A percentile compares a stretch with the other conserved stretches of the same genome.
Conservation (phyloP, 2,329 filamentous ascomycete genomes). For the Colletotrichum lindemuthianum region DNA sequence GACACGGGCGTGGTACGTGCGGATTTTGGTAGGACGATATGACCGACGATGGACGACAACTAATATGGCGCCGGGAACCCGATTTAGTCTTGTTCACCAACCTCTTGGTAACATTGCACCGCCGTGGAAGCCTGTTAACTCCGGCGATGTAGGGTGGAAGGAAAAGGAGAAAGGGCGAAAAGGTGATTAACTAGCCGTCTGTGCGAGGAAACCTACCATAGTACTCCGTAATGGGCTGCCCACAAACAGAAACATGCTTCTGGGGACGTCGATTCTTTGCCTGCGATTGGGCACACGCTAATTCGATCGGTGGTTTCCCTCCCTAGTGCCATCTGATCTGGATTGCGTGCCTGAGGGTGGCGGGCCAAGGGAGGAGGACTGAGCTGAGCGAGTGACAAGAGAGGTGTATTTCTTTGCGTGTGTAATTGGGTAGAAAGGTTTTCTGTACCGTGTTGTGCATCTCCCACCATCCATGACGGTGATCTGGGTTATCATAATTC, state of each 20-base stretch:
- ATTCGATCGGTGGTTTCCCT: not conserved
- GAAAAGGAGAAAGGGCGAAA: not conserved
- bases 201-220: no score
- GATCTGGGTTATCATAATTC: slow-evolving; percentile 1
- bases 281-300: not conserved
- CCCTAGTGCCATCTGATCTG: not conserved
- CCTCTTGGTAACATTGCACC: not conserved
- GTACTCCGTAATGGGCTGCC: no score
- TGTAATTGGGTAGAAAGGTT: no score
- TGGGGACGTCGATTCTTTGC: not conserved
- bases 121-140: not conserved
- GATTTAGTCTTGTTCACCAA: slow-evolving; percentile 1
- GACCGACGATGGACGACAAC: not conserved
- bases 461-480: not conserved
- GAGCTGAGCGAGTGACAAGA: not conserved
- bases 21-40: not conserved
- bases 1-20: slow-evolving; percentile 14
- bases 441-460: not conserved
- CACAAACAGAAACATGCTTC: no score
- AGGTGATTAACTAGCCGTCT: not conserved
- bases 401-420: no score
- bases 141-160: not conserved
- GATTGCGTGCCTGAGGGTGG: slow-evolving; percentile 23
- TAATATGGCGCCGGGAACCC: not conserved
- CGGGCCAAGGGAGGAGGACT: not conserved